Evolutionary conservation across 495 filamentous ascomycete species (phyloP).

Genomic region (Hypomontagnella submonticulosa): DNA sequence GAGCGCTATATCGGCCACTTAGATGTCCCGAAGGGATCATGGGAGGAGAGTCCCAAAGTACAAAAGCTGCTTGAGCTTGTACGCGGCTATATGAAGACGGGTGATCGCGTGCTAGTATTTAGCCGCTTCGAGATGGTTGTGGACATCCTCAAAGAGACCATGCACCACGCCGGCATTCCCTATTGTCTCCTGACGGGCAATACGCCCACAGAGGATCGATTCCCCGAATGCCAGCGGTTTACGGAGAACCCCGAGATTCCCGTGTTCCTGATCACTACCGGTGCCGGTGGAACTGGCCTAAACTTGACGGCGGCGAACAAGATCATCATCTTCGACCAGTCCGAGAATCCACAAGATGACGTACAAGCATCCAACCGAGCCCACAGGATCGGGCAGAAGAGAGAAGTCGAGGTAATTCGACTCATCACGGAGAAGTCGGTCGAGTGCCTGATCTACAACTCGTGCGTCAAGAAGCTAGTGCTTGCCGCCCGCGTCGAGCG

Average conservation of each 20-base stretch:
- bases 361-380: slow-evolving; percentile 96
- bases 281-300: slow-evolving; percentile 93
- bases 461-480: slow-evolving; percentile 92
- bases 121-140: slow-evolving; percentile 92
- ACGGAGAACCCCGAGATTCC: slow-evolving; percentile 78
- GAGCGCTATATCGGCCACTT: slow-evolving; percentile 74
- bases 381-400: slow-evolving; percentile 90
- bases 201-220: slow-evolving; percentile 85
- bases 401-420: slow-evolving; percentile 84
- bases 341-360: slow-evolving; percentile 97
- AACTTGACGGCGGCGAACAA: slow-evolving; percentile 96
- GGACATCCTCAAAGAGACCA: slow-evolving; percentile 84
- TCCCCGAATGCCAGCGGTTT: slow-evolving; percentile 88
- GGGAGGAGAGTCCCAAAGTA: slow-evolving; percentile 95
- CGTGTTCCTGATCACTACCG: slow-evolving; percentile 92
- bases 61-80: slow-evolving; percentile 79
- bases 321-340: slow-evolving; percentile 95
- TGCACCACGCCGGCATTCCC: slow-evolving; percentile 75
- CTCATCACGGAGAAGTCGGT: slow-evolving; percentile 86
- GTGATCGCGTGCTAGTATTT: slow-evolving; percentile 89
- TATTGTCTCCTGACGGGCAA: slow-evolving; percentile 86
- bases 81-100: slow-evolving; percentile 75
- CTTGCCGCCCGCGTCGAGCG: slow-evolving; percentile 81
- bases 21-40: slow-evolving; percentile 76
- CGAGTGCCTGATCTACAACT: slow-evolving; percentile 89